Evolutionary conservation across 352 stramenopile species (phyloP), one percentile per base, ranked within the genome.

Genomic region (Saprolegnia diclina): DNA sequence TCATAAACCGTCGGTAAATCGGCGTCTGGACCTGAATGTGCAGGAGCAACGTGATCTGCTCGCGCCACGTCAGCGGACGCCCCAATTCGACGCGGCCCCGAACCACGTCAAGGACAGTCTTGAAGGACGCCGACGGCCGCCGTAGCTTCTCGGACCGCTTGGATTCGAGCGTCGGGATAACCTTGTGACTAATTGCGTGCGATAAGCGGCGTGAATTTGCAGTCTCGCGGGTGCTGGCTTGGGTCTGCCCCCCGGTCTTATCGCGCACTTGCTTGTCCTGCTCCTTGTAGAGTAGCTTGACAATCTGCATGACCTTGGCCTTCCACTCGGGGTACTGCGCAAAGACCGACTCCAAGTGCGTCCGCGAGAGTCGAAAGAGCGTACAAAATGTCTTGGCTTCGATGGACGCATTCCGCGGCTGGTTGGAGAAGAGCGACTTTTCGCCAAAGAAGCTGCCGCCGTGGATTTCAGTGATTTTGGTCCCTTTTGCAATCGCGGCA

Each of bases 241-340:
- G 73, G 37, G 38, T 57, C 63, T 79, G 64, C 45, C 71, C 61
- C n/a, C 74, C 72, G 19, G 85, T 77, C 54, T 88, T 22, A 80
- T 76, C 76, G 85, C 76, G 71, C 86, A 83, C 53, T 85, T 26
- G 48, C 52, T 83, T 77, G 16, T 83, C 76, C 21, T 85, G 80
- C 50, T 80, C 72, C 37, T 78, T 74, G 65, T 84, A 76, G 19
- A 82, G 84, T 13, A n/a, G 6, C 21, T 77, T 83, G 24, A 80
- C 77, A 16, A 81, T 89, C 37, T 79, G 78, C 37, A 84, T 59
- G 1, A 87, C 80, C 50, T 81, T 83, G 1, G 74, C 74, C 44
- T 87, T 89, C 81, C 81, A 89, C 24, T 87, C 78, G 0, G 81
- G 81, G 57, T 89, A 85, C 19, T 78, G 55, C 26, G 85, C 79